phyloP scores from a whole-genome alignment of 2,329 filamentous ascomycete species.

The Curvularia lunata region DNA sequence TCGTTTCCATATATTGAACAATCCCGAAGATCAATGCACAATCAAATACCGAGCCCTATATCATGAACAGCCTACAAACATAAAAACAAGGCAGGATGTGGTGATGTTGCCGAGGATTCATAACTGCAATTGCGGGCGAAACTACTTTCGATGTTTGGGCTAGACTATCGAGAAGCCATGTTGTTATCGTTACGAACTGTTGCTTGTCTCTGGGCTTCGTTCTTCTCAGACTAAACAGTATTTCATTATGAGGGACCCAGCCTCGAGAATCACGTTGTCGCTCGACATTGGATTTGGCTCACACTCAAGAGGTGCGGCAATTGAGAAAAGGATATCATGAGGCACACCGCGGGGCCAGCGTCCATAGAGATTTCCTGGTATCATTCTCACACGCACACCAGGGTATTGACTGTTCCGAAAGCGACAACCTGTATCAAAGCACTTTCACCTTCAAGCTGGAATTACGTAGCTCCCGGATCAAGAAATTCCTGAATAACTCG shows the following conservation, averaged over 20 bases:
- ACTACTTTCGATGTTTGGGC: constrained; percentile 56
- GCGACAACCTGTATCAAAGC: no score
- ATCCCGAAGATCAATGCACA: constrained; percentile 56
- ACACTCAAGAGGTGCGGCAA: constrained; percentile 49
- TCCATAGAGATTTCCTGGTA: constrained; percentile 57
- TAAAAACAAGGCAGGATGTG: constrained; percentile 44
- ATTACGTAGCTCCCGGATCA: constrained; percentile 15
- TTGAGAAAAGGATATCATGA: constrained; percentile 44
- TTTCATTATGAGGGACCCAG: constrained; percentile 58
- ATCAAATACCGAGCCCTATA: constrained; percentile 50
- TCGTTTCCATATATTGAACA: constrained; percentile 14
- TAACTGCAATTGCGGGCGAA: constrained; percentile 52
- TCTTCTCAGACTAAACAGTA: constrained; percentile 48
- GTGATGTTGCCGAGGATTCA: constrained; percentile 56
- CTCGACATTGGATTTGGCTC: constrained; percentile 17
- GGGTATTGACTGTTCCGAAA: constrained; percentile 28
- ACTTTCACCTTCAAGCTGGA: no score
- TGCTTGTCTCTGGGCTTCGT: constrained; percentile 45
- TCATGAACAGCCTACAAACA: constrained; percentile 38
- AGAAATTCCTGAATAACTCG: constrained; percentile 31
- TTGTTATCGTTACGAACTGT: constrained; percentile 55
- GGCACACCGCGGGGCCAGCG: constrained; percentile 46
- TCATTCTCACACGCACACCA: not conserved
- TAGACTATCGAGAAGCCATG: constrained; percentile 55
- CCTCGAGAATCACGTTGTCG: constrained; percentile 56